A percentile compares a stretch with the other conserved stretches of the same genome.
Conservation (phyloP, 73 alveolate genomes). For the Paramecium biaurelia region DNA sequence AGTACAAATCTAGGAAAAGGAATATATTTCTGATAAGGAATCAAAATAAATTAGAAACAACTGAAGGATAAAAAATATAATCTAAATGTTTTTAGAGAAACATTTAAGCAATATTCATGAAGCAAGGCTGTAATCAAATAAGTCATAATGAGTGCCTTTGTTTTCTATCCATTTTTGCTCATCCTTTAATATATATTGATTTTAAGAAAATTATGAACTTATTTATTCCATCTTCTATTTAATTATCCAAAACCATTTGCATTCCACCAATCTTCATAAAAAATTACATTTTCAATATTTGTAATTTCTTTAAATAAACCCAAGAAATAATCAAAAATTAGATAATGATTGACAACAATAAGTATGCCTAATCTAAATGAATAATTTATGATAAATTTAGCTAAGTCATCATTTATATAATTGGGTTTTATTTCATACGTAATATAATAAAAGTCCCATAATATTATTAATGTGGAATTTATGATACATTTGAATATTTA, state of each 20-base stretch:
- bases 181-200: neutral
- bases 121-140: neutral
- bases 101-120: neutral
- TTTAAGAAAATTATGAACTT: neutral
- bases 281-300: neutral
- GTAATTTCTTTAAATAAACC: neutral
- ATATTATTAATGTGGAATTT: neutral
- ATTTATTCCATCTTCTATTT: neutral
- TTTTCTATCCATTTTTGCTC: neutral
- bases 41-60: neutral
- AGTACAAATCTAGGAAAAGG: neutral
- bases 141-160: neutral
- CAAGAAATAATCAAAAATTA: neutral
- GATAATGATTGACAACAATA: neutral
- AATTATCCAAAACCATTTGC: neutral
- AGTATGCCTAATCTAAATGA: neutral
- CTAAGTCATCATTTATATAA: neutral
- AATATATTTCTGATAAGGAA: neutral
- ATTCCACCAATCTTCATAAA: slow-evolving; percentile 24
- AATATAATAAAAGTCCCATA: neutral
- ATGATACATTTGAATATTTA: neutral
- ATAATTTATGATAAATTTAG: neutral
- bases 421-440: neutral
- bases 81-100: neutral
- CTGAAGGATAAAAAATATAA: neutral